phyloP scores from a whole-genome alignment of 108 stramenopile species.

The Skeletonema marinoi region DNA sequence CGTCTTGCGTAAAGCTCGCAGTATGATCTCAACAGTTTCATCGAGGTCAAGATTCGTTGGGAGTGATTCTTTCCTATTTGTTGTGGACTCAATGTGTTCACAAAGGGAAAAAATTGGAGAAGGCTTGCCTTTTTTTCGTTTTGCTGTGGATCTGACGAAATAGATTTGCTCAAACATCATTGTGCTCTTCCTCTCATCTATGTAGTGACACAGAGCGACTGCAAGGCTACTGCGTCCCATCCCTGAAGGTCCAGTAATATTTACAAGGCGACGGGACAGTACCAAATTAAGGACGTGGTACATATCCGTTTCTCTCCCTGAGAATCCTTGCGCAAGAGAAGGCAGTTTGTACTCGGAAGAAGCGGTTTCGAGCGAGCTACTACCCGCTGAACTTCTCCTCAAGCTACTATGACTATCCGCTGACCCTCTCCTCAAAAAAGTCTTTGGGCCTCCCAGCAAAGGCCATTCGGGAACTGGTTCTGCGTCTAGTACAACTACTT shows the following conservation, averaged over 20 bases:
- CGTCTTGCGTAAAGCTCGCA: constrained; percentile 46
- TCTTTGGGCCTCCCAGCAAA: constrained; percentile 13
- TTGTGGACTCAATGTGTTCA: constrained; percentile 47
- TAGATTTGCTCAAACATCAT: constrained; percentile 60
- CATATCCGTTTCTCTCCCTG: constrained; percentile 85
- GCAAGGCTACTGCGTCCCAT: constrained; percentile 78
- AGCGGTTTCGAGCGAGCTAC: constrained; percentile 43
- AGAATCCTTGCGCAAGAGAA: constrained; percentile 78
- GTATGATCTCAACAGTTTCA: constrained; percentile 45
- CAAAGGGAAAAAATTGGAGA: constrained; percentile 41
- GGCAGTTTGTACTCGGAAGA: constrained; percentile 73
- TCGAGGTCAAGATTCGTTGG: constrained; percentile 50
- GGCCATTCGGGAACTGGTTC: constrained; percentile 68
- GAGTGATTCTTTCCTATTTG: constrained; percentile 14
- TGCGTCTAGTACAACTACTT: constrained; percentile 76
- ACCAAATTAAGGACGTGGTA: constrained; percentile 64
- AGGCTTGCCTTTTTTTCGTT: constrained; percentile 34
- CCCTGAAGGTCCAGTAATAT: constrained; percentile 66
- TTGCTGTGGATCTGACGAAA: constrained; percentile 56
- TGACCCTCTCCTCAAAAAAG: constrained; percentile 19
- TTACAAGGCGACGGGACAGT: constrained; percentile 68
- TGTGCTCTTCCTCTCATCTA: constrained; percentile 69
- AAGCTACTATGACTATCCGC: constrained; percentile 23
- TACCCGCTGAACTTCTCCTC: constrained; percentile 35
- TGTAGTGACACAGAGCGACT: constrained; percentile 77